phyloP scores from a whole-genome alignment of 257 asterid genomes.

The Solanum boliviense region DNA sequence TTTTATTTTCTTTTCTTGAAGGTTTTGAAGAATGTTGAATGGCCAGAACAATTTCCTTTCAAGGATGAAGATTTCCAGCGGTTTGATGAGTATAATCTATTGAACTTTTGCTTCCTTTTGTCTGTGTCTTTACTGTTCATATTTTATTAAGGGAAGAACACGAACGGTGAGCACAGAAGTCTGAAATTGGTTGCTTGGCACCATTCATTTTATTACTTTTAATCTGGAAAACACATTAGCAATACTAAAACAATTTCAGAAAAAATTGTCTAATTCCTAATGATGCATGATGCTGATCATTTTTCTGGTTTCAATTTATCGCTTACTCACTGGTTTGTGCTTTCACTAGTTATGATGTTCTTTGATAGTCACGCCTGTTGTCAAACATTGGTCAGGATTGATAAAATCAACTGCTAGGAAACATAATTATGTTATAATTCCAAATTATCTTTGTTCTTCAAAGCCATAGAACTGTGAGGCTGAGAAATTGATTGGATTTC shows the following conservation, averaged over 20 bases:
- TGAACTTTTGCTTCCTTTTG: background rate
- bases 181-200: background rate
- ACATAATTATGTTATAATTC: background rate
- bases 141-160: background rate
- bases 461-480: background rate
- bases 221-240: background rate
- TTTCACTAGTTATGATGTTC: background rate
- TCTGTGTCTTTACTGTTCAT: background rate
- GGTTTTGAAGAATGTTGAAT: slow-evolving; percentile 83
- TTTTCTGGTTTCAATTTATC: background rate
- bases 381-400: background rate
- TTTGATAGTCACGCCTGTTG: background rate
- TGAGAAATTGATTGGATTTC: background rate
- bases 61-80: slow-evolving; percentile 92
- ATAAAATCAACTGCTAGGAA: background rate
- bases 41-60: slow-evolving; percentile 95
- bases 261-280: background rate
- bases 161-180: background rate
- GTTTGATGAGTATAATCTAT: slow-evolving; percentile 64
- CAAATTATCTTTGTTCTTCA: background rate
- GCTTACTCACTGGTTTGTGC: background rate
- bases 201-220: background rate
- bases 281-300: background rate
- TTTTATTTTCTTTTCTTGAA: slow-evolving; percentile 8
- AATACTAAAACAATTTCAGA: background rate